Evolutionary conservation across 2,329 filamentous ascomycete species (phyloP), one percentile per base, ranked within the genome.

Genomic region (Fusarium avenaceum): DNA sequence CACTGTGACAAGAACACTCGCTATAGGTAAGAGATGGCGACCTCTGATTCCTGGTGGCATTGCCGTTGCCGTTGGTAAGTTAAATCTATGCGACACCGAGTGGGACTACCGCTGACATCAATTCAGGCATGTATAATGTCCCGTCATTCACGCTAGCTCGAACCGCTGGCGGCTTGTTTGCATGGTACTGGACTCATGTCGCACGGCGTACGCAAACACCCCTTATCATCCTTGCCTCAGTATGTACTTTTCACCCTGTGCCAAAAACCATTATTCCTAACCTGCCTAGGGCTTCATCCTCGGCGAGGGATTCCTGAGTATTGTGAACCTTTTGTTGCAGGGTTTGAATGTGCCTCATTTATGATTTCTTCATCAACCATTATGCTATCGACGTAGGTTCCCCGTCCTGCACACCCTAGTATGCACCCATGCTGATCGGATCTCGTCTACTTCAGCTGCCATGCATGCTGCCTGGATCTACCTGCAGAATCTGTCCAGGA

Each of bases 121-220:
- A 46, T 47, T 32, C 57, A 90, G 91, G 96, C 48, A 99, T 99
- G 89, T 99, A 98, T 80, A 99, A 98, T 74, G 93, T 95, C 1
- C 96, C 96, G 0, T 97, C 93, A 0, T 99, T 99, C 76, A 99
- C 96, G 0, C 83, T 99, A 38, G 94, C 96, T 1, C 85, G 96
- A 65, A 92, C 93, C 0, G 88, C 93, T 11, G 96, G 96, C 4
- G 96, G 96, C 0, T 47, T 88, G 9, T 71, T 86, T 28, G 90
- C 88, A 67, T 94, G 92, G 85, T 96, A 92, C 80, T 97, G 94
- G 94, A 84, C 81, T 81, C 77, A 75, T 80, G 77, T 76, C 79
- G 76, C 77, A 82, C 73, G 80, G 80, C 74, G 81, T 83, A 73
- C 81, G 10, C 91, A 90, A 73, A 94, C 94, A 6, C 90, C 90